A percentile compares a stretch with the other conserved stretches of the same genome.
Conservation (phyloP, 2,329 filamentous ascomycete species). For the Colletotrichum zoysiae region DNA sequence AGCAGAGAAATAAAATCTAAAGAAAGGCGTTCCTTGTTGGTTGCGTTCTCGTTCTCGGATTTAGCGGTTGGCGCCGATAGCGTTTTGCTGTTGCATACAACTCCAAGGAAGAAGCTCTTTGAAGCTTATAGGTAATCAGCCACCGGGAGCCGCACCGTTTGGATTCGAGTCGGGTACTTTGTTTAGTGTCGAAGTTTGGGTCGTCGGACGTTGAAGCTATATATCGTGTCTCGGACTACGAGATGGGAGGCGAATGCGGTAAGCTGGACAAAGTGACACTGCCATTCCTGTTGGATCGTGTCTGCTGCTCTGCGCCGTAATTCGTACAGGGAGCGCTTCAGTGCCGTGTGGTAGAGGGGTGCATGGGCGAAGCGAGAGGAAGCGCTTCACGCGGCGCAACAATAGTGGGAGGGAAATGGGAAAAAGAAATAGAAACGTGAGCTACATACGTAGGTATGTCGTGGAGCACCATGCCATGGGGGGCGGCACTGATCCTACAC, state of each 20-base stretch:
- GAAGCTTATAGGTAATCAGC: background rate
- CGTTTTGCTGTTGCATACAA: constrained; percentile 10
- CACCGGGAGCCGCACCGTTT: background rate
- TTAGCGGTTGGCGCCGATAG: background rate
- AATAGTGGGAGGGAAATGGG: constrained; percentile 37
- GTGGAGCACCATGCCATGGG: constrained; percentile 29
- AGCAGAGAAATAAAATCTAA: background rate
- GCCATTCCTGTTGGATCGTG: constrained; percentile 36
- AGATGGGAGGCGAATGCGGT: constrained; percentile 10
- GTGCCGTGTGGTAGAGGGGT: background rate
- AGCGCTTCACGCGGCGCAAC: constrained; percentile 3
- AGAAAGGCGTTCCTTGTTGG: background rate
- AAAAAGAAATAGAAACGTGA: constrained; percentile 36
- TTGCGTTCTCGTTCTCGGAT: too few species aligned
- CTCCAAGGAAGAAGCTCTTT: background rate
- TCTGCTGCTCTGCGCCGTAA: constrained; percentile 4
- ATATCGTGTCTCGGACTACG: constrained; percentile 10
- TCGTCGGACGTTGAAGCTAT: constrained; percentile 24
- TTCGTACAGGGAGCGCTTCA: background rate
- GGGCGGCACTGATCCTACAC: constrained; percentile 13
- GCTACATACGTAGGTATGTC: constrained; percentile 7
- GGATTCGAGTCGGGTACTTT: background rate
- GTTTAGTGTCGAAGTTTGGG: background rate
- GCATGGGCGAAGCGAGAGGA: background rate
- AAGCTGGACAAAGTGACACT: constrained; percentile 16